Percentiles rank a stretch among this genome's conserved stretches.
phyloP scores from a whole-genome alignment of 441 rosid species.

The Eruca vesicaria region DNA sequence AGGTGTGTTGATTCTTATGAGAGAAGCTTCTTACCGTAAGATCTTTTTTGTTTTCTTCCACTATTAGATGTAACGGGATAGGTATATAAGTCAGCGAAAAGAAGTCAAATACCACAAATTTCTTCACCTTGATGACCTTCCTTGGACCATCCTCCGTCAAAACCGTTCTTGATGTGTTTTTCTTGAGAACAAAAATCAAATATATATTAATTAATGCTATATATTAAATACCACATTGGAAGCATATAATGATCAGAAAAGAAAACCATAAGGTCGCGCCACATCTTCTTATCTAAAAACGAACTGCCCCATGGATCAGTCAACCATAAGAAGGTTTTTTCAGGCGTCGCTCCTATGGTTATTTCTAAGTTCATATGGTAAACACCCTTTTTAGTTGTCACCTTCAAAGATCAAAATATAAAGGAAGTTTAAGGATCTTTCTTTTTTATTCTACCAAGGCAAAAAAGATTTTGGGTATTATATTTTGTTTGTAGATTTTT shows the following conservation, averaged over 20 bases:
- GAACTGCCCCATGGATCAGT: slow-evolving; percentile 42
- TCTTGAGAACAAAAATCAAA: not conserved
- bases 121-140: not conserved
- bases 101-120: not conserved
- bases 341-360: slow-evolving; percentile 65
- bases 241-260: not conserved
- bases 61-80: not conserved
- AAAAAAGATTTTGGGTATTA: not conserved
- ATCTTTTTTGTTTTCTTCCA: not conserved
- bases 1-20: not conserved
- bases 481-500: not conserved
- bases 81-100: not conserved
- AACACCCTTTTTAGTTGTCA: not conserved
- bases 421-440: not conserved
- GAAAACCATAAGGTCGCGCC: not conserved
- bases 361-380: slow-evolving; percentile 40
- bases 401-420: not conserved
- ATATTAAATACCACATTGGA: not conserved
- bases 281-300: not conserved
- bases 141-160: not conserved
- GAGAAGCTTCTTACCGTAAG: slow-evolving; percentile 40
- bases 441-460: not conserved
- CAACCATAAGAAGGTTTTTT: slow-evolving; percentile 55
- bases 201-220: too few species aligned
- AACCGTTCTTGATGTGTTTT: not conserved